Percentiles rank a stretch among this genome's conserved stretches.
Conservation (phyloP, 805 yeast species). For the Jamesozyma spencerorum region DNA sequence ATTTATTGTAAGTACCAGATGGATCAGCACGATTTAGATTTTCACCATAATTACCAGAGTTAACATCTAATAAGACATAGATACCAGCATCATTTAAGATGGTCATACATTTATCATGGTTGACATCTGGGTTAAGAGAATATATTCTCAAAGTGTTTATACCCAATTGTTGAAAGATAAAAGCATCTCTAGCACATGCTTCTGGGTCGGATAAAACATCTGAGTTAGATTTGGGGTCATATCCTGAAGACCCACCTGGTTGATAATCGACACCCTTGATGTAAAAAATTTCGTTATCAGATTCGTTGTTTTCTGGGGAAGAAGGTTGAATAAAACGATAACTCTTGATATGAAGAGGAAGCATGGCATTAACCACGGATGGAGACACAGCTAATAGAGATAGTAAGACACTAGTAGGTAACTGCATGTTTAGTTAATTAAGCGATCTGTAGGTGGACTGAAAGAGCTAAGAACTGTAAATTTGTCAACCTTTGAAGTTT, state of each 20-base stretch:
- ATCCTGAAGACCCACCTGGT: conserved; percentile 80
- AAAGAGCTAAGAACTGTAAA: no score
- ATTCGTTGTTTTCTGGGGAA: conserved; percentile 28
- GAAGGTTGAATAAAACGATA: conserved; percentile 52
- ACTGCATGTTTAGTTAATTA: conserved; percentile 1
- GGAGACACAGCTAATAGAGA: conserved; percentile 11
- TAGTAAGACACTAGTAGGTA: conserved; percentile 7
- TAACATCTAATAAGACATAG: conserved; percentile 77
- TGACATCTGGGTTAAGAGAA: conserved; percentile 69
- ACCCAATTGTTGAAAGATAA: conserved; percentile 68
- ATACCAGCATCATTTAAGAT: conserved; percentile 83
- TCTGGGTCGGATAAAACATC: conserved; percentile 69
- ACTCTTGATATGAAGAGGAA: conserved; percentile 49
- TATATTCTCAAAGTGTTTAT: conserved; percentile 80
- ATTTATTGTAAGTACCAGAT: conserved; percentile 54
- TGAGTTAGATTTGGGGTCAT: conserved; percentile 22
- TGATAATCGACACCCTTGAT: conserved; percentile 86
- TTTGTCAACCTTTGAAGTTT: no score
- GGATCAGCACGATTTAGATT: conserved; percentile 69
- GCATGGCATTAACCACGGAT: conserved; percentile 34
- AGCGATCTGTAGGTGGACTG: neutral
- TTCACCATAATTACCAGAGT: conserved; percentile 59
- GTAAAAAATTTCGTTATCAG: conserved; percentile 52
- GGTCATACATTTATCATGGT: conserved; percentile 91
- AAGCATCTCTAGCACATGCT: conserved; percentile 72